Conservation (phyloP, 2,329 filamentous ascomycete genomes). For the Orbilia oligospora region DNA sequence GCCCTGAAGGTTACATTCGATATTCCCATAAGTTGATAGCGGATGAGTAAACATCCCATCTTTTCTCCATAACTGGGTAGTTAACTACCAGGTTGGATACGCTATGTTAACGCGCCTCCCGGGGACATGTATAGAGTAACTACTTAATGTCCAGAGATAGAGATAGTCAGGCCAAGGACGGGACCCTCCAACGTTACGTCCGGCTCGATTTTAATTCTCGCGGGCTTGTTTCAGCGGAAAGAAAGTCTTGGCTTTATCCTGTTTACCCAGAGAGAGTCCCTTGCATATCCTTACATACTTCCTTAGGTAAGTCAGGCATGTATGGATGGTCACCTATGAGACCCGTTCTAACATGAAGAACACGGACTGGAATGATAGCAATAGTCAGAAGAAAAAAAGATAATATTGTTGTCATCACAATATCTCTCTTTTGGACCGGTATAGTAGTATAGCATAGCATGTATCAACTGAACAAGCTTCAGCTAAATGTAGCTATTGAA, state of each 20-base stretch:
- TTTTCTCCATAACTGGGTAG: no score
- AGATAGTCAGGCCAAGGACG: no score
- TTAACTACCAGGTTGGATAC: no score
- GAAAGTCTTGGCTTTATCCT: slow-evolving; percentile 14
- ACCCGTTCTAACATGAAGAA: not conserved
- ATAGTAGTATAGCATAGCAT: slow-evolving; percentile 28
- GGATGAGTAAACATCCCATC: slow-evolving; percentile 15
- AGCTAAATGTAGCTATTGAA: not conserved
- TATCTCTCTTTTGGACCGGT: not conserved
- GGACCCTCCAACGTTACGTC: slow-evolving; percentile 16
- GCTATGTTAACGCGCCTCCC: no score
- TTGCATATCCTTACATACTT: slow-evolving; percentile 5
- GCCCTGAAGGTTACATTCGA: slow-evolving; percentile 3
- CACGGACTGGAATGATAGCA: slow-evolving; percentile 9
- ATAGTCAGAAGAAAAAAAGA: not conserved
- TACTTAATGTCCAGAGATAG: no score
- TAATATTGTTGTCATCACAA: slow-evolving; percentile 26
- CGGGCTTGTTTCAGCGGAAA: slow-evolving; percentile 16
- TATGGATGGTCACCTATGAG: not conserved
- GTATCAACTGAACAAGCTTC: not conserved
- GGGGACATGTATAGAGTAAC: no score
- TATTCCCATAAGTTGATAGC: not conserved
- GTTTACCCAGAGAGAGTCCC: not conserved
- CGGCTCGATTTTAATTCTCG: not conserved
- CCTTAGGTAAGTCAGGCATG: not conserved